Evolutionary conservation across 345 rosid species (phyloP), one percentile per base, ranked within the genome.

Genomic region (Litchi chinensis): DNA sequence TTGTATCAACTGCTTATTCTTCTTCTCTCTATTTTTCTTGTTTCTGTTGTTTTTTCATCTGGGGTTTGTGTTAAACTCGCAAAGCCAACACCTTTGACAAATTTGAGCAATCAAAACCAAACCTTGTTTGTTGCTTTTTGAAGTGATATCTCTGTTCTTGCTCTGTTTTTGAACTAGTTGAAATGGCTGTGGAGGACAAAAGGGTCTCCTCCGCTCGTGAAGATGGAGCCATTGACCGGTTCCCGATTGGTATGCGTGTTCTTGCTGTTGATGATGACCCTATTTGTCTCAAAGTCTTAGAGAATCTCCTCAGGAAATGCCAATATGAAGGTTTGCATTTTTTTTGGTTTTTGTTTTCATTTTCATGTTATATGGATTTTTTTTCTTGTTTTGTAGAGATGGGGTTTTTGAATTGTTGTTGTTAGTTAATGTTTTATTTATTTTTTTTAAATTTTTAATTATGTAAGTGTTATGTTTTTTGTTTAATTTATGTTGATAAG

Each of bases 221-320:
- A 69, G 87, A 86, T 71, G 80, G 78, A 0, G 57, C 57, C 73
- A 63, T 13, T 16, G 87, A 86, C 76, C 26, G 71, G 71, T 88
- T 92, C 65, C 94, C 92, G 22, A 79, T 81, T 24, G 91, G 89
- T 41, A 82, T 92, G 90, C 90, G 91, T 68, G 90, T 92, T 77
- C 77, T 92, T 39, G 94, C 93, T 11, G 94, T 90, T 54, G 97
- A 92, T 56, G 97, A 90, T 74, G 91, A 92, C 80, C 91, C 87
- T 24, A 86, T 78, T 50, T 92, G 97, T 81, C 91, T 92, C 68
- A 83, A 80, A 80, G 72, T 90, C 64, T 66, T 92, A 77, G 93
- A 86, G 80, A 85, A 5, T 74, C 80, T 90, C 75, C 91, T 90
- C 67, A 87, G 81, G 60, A 85, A 80, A 87, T 90, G 92, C 88